Base-by-base conservation (phyloP, 1,284 basidiomycete genomes). In the Ganoderma boninense region DNA sequence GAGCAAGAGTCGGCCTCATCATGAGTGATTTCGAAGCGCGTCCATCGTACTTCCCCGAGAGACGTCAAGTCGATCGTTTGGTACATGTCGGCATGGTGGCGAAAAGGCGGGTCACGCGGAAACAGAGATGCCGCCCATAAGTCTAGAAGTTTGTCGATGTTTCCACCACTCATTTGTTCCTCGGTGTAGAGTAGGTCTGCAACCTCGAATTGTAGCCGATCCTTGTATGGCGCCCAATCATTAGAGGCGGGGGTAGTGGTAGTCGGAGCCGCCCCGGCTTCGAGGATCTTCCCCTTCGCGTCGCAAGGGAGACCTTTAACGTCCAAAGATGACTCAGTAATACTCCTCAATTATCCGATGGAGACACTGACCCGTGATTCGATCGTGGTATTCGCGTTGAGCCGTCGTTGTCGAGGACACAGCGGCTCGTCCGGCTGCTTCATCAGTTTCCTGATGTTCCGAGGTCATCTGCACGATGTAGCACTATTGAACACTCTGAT, bases 31-130 rank as follows among this genome's bases (percentile, higher is more conserved):
- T 44, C 59, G 59, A 74, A 69, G 5, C 62, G 63, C 1, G 54
- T 1, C 73, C 76, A 77, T 8, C 52, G 44, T 0, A 69, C 63
- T 43, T 74, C 72, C 0, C 69, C 72, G 3, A 64, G 49, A 1
- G 29, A 2, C 18, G 66, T 74, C 0, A 46, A 11, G 26, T 77
- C 73, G 42, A 77, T 73, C 43, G 66, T 65, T 1, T 18, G 32
- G 35, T 68, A 67, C 6, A 72, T 32, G 16, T 70, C 59, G 1
- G 38, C n/a, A 16, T 49, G 38, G 18, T 66, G 35, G 0, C 40
- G 16, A 44, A 72, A 72, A 2, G 69, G 71, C 20, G 71, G 65
- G 1, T 32, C 54, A 18, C 44, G 18, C 1, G 44, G 40, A 40
- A 29, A 20, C 4, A 65, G 29, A 8, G 23, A 38, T 0, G 61